These are phyloP conservation scores for Podila clonocystis DNA, from an alignment of 192 early-diverging fungal genomes.

Conservation along the genomic window DNA sequence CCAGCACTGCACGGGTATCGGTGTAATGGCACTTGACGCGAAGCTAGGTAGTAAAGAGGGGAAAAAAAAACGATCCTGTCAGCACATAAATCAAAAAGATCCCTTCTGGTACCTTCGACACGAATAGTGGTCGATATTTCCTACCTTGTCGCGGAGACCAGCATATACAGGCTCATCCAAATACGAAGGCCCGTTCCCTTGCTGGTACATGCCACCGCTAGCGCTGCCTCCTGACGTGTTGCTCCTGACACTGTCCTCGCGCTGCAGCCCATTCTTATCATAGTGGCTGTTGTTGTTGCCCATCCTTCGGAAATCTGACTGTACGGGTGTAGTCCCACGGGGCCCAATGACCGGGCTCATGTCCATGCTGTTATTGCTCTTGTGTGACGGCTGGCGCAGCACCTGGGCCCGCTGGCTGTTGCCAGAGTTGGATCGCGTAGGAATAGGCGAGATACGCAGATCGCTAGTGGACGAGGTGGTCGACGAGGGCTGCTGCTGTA, in stretches of 20 bases:
- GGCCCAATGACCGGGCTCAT: neutral
- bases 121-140: neutral
- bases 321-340: neutral
- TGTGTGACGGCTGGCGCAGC: constrained; percentile 5
- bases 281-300: constrained; percentile 13
- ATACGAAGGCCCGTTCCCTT: constrained; percentile 24
- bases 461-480: constrained; percentile 2
- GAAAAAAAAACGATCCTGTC: no score
- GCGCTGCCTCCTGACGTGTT: constrained; percentile 31
- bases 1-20: constrained; percentile 71
- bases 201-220: constrained; percentile 20
- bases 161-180: constrained; percentile 44
- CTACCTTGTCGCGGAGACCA: constrained; percentile 46
- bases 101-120: no score
- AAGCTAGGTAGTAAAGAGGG: no score
- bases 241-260: constrained; percentile 44
- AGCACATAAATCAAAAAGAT: no score
- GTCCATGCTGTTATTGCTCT: neutral
- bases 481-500: neutral
- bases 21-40: constrained; percentile 74
- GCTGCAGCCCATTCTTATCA: constrained; percentile 9
- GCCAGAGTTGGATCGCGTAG: constrained; percentile 32
- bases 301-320: constrained; percentile 16
- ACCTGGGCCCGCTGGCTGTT: constrained; percentile 13
- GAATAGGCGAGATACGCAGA: constrained; percentile 17